Conservation (phyloP, 2,329 filamentous ascomycete species). For the Helotiales sp. region DNA sequence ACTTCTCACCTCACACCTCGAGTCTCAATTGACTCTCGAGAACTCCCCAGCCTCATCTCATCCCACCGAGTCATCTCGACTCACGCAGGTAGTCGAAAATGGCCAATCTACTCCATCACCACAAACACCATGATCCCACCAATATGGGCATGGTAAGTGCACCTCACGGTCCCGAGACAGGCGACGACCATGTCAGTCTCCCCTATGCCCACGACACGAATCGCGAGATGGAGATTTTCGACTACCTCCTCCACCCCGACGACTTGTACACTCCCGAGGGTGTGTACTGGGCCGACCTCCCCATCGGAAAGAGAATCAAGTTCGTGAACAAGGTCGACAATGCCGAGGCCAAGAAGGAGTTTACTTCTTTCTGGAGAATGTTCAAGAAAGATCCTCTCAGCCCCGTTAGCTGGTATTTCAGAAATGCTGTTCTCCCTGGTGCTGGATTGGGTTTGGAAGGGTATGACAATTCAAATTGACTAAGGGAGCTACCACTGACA, state of each 20-base stretch:
- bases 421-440: conserved; percentile 89
- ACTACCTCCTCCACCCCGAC: conserved; percentile 79
- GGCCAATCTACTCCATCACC: conserved; percentile 34
- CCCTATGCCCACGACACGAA: conserved; percentile 26
- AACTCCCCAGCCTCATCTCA: background rate
- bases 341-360: conserved; percentile 71
- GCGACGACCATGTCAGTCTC: conserved; percentile 37
- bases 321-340: conserved; percentile 80
- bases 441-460: conserved; percentile 91
- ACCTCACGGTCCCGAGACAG: conserved; percentile 43
- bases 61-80: background rate
- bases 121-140: conserved; percentile 38
- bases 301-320: conserved; percentile 67
- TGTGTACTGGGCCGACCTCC: conserved; percentile 91
- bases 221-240: conserved; percentile 68
- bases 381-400: conserved; percentile 85
- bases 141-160: conserved; percentile 35
- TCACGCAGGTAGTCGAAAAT: conserved; percentile 22
- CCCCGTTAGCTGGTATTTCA: conserved; percentile 84
- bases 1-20: background rate
- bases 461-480: conserved; percentile 43
- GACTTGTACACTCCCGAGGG: conserved; percentile 85
- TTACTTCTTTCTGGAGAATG: conserved; percentile 72
- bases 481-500: conserved; percentile 18
- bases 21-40: conserved; percentile 13